Conservation (phyloP, 1,139 yeast genomes). For the Yamadazyma membranifaciens region DNA sequence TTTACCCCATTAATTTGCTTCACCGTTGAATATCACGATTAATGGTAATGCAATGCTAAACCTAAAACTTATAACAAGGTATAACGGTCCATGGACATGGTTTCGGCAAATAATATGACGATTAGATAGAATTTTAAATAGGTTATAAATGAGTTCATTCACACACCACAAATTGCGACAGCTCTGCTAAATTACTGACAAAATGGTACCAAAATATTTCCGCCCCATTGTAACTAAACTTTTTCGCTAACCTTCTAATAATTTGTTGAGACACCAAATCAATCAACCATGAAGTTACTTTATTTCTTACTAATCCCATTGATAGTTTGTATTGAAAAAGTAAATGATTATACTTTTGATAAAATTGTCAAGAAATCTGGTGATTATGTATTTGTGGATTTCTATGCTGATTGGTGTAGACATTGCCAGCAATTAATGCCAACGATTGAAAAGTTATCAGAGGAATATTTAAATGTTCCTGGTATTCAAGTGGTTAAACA, state of each 20-base stretch:
- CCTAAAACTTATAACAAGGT: no score
- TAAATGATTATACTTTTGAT: slow-evolving; percentile 50
- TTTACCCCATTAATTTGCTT: slow-evolving; percentile 11
- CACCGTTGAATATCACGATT: no score
- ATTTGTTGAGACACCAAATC: background rate
- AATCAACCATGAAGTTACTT: slow-evolving; percentile 4
- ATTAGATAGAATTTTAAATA: no score
- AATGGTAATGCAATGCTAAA: no score
- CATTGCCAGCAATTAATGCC: slow-evolving; percentile 73
- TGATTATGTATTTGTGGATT: slow-evolving; percentile 67
- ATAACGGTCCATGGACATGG: no score
- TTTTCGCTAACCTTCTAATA: no score
- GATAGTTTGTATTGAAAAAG: slow-evolving; percentile 19
- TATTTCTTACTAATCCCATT: slow-evolving; percentile 4
- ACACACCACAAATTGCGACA: no score
- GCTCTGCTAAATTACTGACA: no score
- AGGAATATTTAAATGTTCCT: slow-evolving; percentile 44
- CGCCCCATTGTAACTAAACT: no score
- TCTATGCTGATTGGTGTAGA: slow-evolving; percentile 80
- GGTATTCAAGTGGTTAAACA: slow-evolving; percentile 57
- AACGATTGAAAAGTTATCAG: slow-evolving; percentile 57
- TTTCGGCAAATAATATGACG: no score
- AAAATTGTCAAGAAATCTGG: slow-evolving; percentile 53
- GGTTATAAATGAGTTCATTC: no score
- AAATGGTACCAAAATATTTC: no score